phyloP scores from a whole-genome alignment of 352 stramenopile species.

The Phytopythium kandeliae region DNA sequence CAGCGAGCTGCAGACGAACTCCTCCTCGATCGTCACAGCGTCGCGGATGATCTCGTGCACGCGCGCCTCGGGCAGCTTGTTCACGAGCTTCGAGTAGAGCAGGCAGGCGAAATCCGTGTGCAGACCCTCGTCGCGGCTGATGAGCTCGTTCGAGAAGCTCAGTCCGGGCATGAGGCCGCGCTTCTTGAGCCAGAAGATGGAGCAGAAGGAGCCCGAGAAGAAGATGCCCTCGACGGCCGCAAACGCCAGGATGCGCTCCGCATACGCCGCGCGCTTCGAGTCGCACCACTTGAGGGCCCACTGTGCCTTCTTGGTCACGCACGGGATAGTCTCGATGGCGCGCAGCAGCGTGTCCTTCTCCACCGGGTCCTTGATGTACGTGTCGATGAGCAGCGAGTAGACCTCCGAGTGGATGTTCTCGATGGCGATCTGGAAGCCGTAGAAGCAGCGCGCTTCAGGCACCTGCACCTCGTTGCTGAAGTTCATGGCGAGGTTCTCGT shows the following conservation, averaged over 20 bases:
- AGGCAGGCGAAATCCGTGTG: constrained; percentile 99
- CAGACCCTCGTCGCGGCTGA: constrained; percentile 97
- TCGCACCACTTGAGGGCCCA: constrained; percentile 98
- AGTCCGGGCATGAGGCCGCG: constrained; percentile 98
- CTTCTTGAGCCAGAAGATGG: constrained; percentile 99
- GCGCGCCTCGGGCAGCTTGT: constrained; percentile 91
- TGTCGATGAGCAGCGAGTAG: constrained; percentile 99
- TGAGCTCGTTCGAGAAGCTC: constrained; percentile 99
- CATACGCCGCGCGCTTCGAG: constrained; percentile 89
- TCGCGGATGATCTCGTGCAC: constrained; percentile 95
- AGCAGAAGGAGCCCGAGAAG: constrained; percentile 98
- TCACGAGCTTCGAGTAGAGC: constrained; percentile 97
- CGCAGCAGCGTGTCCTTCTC: constrained; percentile 95
- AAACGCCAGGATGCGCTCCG: constrained; percentile 97
- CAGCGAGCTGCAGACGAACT: constrained; percentile 97
- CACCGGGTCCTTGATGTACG: constrained; percentile 94
- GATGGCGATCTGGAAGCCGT: constrained; percentile 99
- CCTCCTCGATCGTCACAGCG: constrained; percentile 96
- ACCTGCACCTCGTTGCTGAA: constrained; percentile 98
- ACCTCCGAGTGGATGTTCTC: constrained; percentile 99
- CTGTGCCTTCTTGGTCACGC: constrained; percentile 95
- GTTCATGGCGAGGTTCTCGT: constrained; percentile 99
- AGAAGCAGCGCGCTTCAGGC: constrained; percentile 97
- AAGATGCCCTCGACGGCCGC: constrained; percentile 98
- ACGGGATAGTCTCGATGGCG: constrained; percentile 97